Evolutionary conservation across 208 protist genomes (phyloP).

Genomic region (Naegleria lovaniensis): DNA sequence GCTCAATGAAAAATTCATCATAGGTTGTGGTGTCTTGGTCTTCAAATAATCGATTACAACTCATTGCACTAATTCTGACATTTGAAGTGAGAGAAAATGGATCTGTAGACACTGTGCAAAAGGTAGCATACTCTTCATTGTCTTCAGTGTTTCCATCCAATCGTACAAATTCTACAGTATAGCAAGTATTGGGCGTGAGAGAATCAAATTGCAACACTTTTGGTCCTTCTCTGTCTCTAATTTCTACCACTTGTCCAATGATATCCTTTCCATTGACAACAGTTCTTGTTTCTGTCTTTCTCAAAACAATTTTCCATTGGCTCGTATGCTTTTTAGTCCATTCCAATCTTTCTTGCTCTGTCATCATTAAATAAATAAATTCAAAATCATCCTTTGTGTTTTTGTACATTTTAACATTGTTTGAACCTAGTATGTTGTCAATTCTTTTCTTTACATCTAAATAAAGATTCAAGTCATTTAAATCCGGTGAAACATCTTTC

Average conservation of each 20-base stretch:
- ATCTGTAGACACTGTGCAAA: neutral
- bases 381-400: neutral
- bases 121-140: neutral
- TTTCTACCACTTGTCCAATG: neutral
- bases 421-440: neutral
- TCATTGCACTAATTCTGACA: neutral
- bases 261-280: neutral
- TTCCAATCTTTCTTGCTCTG: neutral
- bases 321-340: neutral
- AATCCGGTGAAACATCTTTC: neutral
- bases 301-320: neutral
- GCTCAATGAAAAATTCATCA: neutral
- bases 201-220: neutral
- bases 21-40: neutral
- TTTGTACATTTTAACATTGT: neutral
- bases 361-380: constrained; percentile 2
- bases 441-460: neutral
- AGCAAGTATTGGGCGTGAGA: neutral
- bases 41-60: neutral
- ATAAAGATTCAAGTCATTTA: neutral
- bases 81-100: neutral
- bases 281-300: neutral
- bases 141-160: neutral
- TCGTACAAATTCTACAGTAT: neutral
- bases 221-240: neutral